Conservation (phyloP, 208 protist species). For the Sergeia podlipaevii region DNA sequence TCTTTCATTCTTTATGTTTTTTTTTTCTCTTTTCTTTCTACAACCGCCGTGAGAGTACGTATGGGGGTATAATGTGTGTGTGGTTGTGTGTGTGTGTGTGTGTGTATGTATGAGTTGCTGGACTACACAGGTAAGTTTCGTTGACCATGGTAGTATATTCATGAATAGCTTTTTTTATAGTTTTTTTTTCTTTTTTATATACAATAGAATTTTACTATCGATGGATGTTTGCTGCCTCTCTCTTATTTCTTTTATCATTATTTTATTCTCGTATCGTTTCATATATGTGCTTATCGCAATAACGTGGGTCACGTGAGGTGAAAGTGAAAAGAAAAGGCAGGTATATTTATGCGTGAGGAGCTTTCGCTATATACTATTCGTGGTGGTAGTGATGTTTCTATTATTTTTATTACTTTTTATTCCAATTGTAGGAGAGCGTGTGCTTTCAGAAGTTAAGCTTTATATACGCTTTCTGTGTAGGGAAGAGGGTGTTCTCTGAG, state of each 20-base stretch:
- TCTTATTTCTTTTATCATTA: not conserved
- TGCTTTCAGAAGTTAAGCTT: too few relatives aligned
- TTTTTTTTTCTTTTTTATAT: conserved; percentile 8
- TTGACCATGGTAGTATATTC: not conserved
- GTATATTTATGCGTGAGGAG: too few relatives aligned
- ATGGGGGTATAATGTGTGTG: not conserved
- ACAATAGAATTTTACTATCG: not conserved
- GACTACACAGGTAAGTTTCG: too few relatives aligned
- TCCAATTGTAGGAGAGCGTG: too few relatives aligned
- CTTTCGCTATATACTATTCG: too few relatives aligned
- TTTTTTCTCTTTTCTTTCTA: conserved; percentile 9
- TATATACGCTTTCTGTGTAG: too few relatives aligned
- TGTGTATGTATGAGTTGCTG: not conserved
- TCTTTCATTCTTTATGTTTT: conserved; percentile 10
- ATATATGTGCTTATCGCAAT: too few relatives aligned
- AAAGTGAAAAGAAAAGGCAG: too few relatives aligned
- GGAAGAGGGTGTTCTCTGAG: too few relatives aligned
- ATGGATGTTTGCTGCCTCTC: conserved; percentile 9
- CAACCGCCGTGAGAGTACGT: not conserved
- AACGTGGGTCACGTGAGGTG: too few relatives aligned
- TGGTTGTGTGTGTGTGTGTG: conserved; percentile 3
- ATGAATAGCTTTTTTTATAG: conserved; percentile 7
- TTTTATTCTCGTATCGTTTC: not conserved
- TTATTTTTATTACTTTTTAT: too few relatives aligned
- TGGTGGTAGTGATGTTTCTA: too few relatives aligned